Conservation (phyloP, 2,329 filamentous ascomycete genomes). For the Pyrenochaeta sp. region DNA sequence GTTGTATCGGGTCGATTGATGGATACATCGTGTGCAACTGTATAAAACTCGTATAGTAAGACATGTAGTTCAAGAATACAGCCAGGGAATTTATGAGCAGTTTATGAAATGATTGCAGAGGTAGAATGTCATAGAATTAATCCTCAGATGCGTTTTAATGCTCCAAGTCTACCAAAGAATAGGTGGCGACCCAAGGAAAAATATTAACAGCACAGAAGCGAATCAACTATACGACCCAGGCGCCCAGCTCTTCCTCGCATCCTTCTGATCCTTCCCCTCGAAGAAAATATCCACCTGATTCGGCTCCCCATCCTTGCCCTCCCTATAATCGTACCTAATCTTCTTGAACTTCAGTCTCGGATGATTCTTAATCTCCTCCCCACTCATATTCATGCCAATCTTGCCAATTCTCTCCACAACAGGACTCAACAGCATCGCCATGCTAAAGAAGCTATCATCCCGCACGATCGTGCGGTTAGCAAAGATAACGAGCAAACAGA, state of each 20-base stretch:
- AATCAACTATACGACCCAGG: slow-evolving; percentile 31
- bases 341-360: slow-evolving; percentile 34
- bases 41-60: too few relatives aligned
- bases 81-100: too few relatives aligned
- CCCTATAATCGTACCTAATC: slow-evolving; percentile 42
- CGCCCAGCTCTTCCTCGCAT: slow-evolving; percentile 39
- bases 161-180: too few relatives aligned
- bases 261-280: slow-evolving; percentile 31
- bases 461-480: slow-evolving; percentile 43
- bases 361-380: slow-evolving; percentile 41
- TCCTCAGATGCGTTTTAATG: too few relatives aligned
- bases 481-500: slow-evolving; percentile 29
- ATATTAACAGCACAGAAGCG: not conserved
- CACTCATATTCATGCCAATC: slow-evolving; percentile 36
- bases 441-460: slow-evolving; percentile 42
- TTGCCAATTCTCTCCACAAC: slow-evolving; percentile 36
- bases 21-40: too few relatives aligned
- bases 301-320: slow-evolving; percentile 33
- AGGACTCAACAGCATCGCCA: slow-evolving; percentile 43
- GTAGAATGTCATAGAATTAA: too few relatives aligned
- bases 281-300: slow-evolving; percentile 41
- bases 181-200: not conserved
- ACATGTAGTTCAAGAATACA: too few relatives aligned
- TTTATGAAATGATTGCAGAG: too few relatives aligned
- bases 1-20: too few relatives aligned